These are phyloP conservation scores for Coprinopsis marcescibilis DNA, from an alignment of 768 basidiomycete genomes.

Conservation along the genomic window DNA sequence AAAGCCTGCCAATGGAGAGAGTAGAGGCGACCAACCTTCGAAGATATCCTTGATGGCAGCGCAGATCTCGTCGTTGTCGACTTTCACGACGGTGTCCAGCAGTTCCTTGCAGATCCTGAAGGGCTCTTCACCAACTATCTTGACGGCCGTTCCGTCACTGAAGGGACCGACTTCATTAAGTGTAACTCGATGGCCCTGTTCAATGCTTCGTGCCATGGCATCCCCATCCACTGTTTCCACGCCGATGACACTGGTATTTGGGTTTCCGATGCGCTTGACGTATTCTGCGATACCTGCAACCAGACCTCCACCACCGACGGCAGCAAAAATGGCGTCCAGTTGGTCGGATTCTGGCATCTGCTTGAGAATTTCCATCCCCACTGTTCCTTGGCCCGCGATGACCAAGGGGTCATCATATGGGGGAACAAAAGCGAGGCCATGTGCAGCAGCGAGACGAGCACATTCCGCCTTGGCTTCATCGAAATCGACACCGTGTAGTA, in stretches of 20 bases:
- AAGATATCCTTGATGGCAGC: constrained; percentile 99
- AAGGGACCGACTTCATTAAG: constrained; percentile 92
- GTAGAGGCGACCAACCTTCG: constrained; percentile 56
- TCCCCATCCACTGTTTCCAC: constrained; percentile 96
- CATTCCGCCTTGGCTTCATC: constrained; percentile 97
- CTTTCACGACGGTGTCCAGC: constrained; percentile 77
- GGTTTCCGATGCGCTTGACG: constrained; percentile 86
- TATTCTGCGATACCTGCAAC: constrained; percentile 89
- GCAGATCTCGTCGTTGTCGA: constrained; percentile 94
- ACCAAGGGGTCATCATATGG: constrained; percentile 97
- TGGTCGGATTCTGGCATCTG: constrained; percentile 72
- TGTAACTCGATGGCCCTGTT: constrained; percentile 74
- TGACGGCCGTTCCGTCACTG: constrained; percentile 96
- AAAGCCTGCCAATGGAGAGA: constrained; percentile 1
- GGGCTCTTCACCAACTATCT: constrained; percentile 90
- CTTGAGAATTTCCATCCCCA: constrained; percentile 92
- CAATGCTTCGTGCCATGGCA: constrained; percentile 83
- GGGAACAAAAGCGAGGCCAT: constrained; percentile 86
- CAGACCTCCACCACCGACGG: constrained; percentile 93
- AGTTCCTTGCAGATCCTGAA: constrained; percentile 87
- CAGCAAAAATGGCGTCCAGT: constrained; percentile 81
- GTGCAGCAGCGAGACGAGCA: constrained; percentile 67
- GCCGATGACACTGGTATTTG: constrained; percentile 75
- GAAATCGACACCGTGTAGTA: constrained; percentile 88
- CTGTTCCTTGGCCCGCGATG: constrained; percentile 95